Evolutionary conservation across 2,329 filamentous ascomycete genomes (phyloP).

Genomic region (Harringtonia aguacate): DNA sequence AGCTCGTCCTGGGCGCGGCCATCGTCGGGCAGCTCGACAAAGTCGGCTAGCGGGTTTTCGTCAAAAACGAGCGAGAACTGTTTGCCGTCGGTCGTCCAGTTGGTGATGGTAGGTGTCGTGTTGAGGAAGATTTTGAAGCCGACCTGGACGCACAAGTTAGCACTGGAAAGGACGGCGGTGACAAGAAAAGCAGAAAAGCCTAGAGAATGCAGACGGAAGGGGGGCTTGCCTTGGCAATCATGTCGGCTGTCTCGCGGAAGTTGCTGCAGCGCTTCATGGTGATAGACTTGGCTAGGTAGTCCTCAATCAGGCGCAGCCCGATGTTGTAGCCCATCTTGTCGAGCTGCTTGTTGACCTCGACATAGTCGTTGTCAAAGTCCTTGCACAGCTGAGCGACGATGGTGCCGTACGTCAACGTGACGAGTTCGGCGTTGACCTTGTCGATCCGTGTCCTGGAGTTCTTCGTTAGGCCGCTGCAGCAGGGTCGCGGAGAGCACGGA

Average conservation of each 20-base stretch:
- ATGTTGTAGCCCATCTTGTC: constrained; percentile 99
- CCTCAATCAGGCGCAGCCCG: constrained; percentile 87
- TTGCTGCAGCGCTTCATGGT: constrained; percentile 81
- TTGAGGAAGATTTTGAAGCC: constrained; percentile 99
- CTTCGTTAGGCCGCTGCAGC: background rate
- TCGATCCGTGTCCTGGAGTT: constrained; percentile 72
- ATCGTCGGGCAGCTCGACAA: constrained; percentile 94
- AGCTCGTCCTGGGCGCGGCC: constrained; percentile 90
- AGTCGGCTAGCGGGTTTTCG: constrained; percentile 93
- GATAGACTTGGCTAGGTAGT: constrained; percentile 93
- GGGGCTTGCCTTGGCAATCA: constrained; percentile 68
- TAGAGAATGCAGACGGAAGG: constrained; percentile 4
- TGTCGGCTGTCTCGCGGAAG: constrained; percentile 92
- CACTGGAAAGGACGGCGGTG: too few species aligned
- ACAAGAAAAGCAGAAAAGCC: background rate
- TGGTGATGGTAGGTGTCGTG: constrained; percentile 83
- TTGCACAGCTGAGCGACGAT: constrained; percentile 95
- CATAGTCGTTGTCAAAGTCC: constrained; percentile 89
- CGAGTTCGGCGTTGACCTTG: constrained; percentile 95
- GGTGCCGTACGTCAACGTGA: constrained; percentile 94
- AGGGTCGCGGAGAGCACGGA: background rate
- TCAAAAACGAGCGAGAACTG: constrained; percentile 95
- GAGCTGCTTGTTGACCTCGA: constrained; percentile 92
- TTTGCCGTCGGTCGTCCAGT: constrained; percentile 93
- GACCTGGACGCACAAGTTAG: constrained; percentile 45